Conservation (phyloP, 2,329 filamentous ascomycete species). For the Calonectria naviculata region DNA sequence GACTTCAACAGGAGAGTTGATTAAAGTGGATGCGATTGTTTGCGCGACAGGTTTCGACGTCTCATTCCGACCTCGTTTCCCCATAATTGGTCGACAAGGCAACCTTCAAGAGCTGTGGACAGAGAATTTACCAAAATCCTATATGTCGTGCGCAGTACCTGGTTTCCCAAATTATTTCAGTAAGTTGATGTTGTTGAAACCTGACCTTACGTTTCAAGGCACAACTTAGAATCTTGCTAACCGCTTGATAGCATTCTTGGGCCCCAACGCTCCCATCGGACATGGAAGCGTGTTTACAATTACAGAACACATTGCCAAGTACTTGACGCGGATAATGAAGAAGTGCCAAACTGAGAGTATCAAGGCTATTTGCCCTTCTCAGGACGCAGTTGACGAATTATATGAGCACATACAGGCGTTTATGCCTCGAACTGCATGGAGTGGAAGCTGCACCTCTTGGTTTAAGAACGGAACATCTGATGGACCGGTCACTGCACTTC, state of each 20-base stretch:
- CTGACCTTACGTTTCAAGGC: not conserved
- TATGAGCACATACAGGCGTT: conserved; percentile 59
- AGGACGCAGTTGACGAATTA: conserved; percentile 62
- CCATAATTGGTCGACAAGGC: conserved; percentile 5
- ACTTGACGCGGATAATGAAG: conserved; percentile 59
- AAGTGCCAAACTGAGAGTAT: conserved; percentile 64
- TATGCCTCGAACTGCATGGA: conserved; percentile 66
- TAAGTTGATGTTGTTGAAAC: not conserved
- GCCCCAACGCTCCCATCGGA: conserved; percentile 62
- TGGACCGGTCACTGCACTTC: conserved; percentile 60
- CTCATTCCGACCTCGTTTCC: conserved; percentile 19
- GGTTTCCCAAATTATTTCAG: conserved; percentile 22
- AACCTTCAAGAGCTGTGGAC: conserved; percentile 16
- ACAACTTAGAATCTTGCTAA: not conserved
- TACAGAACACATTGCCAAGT: conserved; percentile 62
- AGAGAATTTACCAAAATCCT: conserved; percentile 6
- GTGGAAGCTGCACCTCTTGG: conserved; percentile 60
- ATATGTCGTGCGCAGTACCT: conserved; percentile 19
- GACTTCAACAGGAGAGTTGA: not conserved
- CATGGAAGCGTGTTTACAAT: conserved; percentile 64
- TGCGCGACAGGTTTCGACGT: conserved; percentile 21
- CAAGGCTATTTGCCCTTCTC: conserved; percentile 56
- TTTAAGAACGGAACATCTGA: conserved; percentile 58
- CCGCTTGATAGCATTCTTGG: conserved; percentile 55
- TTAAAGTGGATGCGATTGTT: conserved; percentile 13